Conservation (phyloP, 768 basidiomycete species). For the Boletus tylopilopsis region DNA sequence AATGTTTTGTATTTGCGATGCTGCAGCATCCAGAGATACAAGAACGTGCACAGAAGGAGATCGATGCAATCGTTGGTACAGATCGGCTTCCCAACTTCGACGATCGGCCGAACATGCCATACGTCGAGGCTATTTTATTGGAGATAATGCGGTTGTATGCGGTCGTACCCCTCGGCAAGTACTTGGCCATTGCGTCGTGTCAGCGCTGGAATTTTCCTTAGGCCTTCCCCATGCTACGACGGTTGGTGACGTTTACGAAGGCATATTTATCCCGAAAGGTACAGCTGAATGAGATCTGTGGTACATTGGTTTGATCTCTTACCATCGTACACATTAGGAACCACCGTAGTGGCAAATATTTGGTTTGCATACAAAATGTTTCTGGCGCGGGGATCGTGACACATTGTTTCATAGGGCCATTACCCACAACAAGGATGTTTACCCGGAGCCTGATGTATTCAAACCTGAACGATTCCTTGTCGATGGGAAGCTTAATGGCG, state of each 20-base stretch:
- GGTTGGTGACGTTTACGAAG: constrained; percentile 16
- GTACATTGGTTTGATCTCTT: not conserved
- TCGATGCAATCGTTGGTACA: constrained; percentile 28
- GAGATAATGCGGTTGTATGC: constrained; percentile 31
- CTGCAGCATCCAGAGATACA: constrained; percentile 30
- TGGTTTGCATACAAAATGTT: constrained; percentile 8
- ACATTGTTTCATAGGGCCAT: constrained; percentile 13
- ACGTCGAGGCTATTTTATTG: constrained; percentile 26
- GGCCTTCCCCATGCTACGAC: constrained; percentile 19
- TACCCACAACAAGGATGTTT: constrained; percentile 4
- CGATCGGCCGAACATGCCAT: constrained; percentile 24
- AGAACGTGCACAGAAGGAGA: constrained; percentile 26
- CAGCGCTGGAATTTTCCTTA: not conserved
- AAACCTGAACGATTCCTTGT: constrained; percentile 31
- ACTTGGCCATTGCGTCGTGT: not conserved
- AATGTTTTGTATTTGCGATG: constrained; percentile 33
- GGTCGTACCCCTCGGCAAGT: constrained; percentile 24
- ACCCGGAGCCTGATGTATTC: constrained; percentile 24
- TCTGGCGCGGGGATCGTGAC: not conserved
- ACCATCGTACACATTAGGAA: constrained; percentile 8
- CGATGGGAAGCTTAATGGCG: constrained; percentile 7
- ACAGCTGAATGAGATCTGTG: not conserved
- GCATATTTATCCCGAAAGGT: constrained; percentile 26
- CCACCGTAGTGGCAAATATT: constrained; percentile 16
- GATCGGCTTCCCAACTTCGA: constrained; percentile 25